Evolutionary conservation across 2,329 filamentous ascomycete genomes (phyloP), one percentile per base, ranked within the genome.

Genomic region (Sclerotiophoma versabilis): DNA sequence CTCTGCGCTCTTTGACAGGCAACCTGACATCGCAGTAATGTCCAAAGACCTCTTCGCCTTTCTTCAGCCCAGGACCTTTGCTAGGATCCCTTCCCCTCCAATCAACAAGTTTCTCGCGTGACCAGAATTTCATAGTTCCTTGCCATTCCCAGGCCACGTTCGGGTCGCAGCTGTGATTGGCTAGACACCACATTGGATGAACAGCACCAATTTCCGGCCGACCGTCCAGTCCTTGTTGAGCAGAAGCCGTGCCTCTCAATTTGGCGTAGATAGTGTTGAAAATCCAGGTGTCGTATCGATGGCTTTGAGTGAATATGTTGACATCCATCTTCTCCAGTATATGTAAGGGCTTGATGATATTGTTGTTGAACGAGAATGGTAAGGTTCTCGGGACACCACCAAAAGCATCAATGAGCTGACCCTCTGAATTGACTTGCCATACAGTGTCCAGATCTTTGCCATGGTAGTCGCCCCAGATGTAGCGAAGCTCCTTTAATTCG

Each of bases 71-170:
- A 0, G 83, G 83, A 62, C 51, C 61, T 55, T 51, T 60, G 50
- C 37, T 63, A 66, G 64, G 57, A 54, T 68, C 62, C 37, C 66
- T 65, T 8, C 71, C 75, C 29, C 71, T 64, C 70, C 82, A 83
- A 5, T 83, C 76, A 4, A 89, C 79, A 30, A 85, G 79, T 59
- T 82, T 77, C 58, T 86, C 79, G 7, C 87, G 79, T 2, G 85
- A 84, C 80, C 80, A 85, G 55, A 95, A 84, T 29, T 85, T 83
- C 83, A 95, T 93, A 46, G 83, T 83, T 1, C 90, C 90, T 23
- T 89, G 87, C 91, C 93, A 97, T 68, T 96, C 91, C 95, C 95
- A 99, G 3, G 85, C 85, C 32, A 98, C 92, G 73, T 96, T 97
- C 8, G 95, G 95, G 71, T 96, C 87, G 76, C 95, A 99, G 73